Base-by-base conservation (phyloP, 371 early-diverging fungal genomes). In the Nematocida sp. region DNA sequence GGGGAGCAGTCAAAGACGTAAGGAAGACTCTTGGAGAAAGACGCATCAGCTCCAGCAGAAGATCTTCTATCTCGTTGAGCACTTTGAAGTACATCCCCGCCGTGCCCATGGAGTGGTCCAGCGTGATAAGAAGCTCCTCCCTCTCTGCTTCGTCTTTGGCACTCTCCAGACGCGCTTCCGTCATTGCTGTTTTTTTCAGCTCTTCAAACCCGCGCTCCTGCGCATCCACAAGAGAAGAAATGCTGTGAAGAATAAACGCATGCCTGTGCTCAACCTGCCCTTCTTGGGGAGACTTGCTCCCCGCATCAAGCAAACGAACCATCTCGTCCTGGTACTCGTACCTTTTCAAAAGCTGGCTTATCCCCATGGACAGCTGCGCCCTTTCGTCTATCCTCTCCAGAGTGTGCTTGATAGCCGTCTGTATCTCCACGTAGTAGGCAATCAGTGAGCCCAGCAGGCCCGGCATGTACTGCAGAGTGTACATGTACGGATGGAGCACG, bases 1-100 rank as follows among this genome's bases (percentile, higher is more conserved):
- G 87, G 64, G 89, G 89, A 27, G 94, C 90, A 55, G 95, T 89
- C 80, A 91, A 90, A 4, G 88, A 85, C 7, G 87, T 88, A 83
- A 93, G 81, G 84, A 95, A 95, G 4, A 94, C 91, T 36, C 49
- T 55, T 2, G 60, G 45, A 29, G 53, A 74, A 32, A 43, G n/a
- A 19, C 55, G 37, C 8, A 79, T 51, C 3, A 81, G 54, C 19
- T 57, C 27, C 17, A 23, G 50, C 23, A 81, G 27, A 34, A 81
- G 36, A 4, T 45, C 50, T 53, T 77, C 75, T 74, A 66, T 63
- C 13, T 46, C 58, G 7, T 64, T 38, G 23, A 78, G 64, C 49
- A 65, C 63, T 13, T 51, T 29, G 52, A 79, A 78, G 31, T 49
- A 70, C 0, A 41, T 23, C 7, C 45, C 66, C 3, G 78, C 65